Conservation (phyloP, 139 green algal species). For the Trebouxia sp. region DNA sequence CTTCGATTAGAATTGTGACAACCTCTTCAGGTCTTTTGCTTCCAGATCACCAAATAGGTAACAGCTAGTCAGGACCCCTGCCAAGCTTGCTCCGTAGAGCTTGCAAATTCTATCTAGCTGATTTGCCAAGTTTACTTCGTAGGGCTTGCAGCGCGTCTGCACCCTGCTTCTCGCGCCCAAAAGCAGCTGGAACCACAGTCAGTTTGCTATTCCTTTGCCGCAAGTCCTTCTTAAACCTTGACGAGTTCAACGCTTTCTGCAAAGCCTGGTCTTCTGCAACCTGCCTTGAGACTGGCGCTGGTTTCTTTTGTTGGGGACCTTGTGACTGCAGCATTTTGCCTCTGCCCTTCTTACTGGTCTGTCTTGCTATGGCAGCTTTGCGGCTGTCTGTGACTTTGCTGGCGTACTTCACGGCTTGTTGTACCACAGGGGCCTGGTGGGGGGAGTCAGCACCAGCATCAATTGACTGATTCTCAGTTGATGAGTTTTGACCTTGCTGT, state of each 20-base stretch:
- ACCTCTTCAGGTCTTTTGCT: no score
- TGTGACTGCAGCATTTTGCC: not conserved
- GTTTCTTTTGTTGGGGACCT: not conserved
- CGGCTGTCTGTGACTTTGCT: not conserved
- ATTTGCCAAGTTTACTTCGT: conserved; percentile 13
- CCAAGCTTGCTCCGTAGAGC: no score
- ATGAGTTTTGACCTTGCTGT: not conserved
- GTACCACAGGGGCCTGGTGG: not conserved
- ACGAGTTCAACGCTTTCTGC: conserved; percentile 10
- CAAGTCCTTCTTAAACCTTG: conserved; percentile 2
- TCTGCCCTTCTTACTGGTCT: not conserved
- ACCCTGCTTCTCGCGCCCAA: conserved; percentile 50
- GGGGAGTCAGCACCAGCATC: not conserved
- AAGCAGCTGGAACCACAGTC: conserved; percentile 48
- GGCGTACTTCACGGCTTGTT: conserved; percentile 6
- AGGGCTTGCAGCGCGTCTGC: conserved; percentile 57
- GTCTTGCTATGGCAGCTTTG: not conserved
- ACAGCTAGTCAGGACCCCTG: no score
- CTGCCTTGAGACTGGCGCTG: not conserved
- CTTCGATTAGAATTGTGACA: no score
- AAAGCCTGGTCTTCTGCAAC: conserved; percentile 1
- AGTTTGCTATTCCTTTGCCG: conserved; percentile 10
- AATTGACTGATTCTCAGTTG: no score
- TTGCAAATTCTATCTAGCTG: no score
- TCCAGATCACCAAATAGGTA: no score